Conservation (phyloP, 1,284 basidiomycete genomes). For the Wallemia mellicola region DNA sequence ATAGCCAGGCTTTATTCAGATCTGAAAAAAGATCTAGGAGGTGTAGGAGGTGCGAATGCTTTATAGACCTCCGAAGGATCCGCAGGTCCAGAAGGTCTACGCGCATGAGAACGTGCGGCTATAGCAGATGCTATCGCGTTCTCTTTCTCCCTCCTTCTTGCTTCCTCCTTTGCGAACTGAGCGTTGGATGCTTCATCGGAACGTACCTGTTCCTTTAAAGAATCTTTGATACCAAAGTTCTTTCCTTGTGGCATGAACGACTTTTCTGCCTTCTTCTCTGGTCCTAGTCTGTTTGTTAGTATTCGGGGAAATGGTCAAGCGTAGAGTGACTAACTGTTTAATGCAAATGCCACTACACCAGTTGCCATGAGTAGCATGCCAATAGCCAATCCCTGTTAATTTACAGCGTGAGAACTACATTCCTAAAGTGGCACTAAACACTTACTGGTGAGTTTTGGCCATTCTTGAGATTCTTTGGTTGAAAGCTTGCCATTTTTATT, state of each 20-base stretch:
- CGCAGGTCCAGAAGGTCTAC: background rate
- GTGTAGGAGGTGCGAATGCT: background rate
- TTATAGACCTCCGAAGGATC: background rate
- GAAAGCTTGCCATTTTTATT: background rate
- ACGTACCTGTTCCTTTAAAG: background rate
- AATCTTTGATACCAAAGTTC: background rate
- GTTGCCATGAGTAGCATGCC: background rate
- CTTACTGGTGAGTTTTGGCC: background rate
- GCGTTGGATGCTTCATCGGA: background rate
- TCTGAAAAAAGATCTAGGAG: background rate
- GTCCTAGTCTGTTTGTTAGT: too few species aligned
- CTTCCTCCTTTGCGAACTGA: background rate
- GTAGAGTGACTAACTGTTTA: background rate
- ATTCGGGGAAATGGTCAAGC: background rate
- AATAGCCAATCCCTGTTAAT: background rate
- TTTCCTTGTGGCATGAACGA: background rate
- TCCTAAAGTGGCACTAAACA: background rate
- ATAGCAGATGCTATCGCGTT: background rate
- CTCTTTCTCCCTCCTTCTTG: conserved; percentile 1
- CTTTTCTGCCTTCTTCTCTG: background rate
- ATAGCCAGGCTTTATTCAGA: background rate
- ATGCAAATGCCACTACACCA: background rate
- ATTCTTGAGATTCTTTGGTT: conserved; percentile 1
- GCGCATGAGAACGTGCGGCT: background rate
- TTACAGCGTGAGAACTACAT: background rate